Percentiles rank a stretch among this genome's conserved stretches.
These are phyloP conservation scores for Corrigiola litoralis DNA, from an alignment of 179 eudicot genomes.

Conservation along the genomic window DNA sequence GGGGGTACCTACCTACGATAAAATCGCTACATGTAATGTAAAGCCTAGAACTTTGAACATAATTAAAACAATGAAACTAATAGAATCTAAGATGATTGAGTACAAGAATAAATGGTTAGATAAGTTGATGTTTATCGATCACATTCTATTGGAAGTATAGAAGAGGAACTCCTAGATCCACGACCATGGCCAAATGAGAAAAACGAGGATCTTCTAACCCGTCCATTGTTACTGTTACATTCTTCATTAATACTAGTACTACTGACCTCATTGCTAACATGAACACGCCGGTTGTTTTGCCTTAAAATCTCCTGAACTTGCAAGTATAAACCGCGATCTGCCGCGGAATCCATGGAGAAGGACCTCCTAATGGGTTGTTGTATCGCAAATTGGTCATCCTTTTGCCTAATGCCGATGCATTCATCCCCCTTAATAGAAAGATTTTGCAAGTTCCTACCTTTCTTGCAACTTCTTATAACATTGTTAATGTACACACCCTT, in stretches of 20 bases:
- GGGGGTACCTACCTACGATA: neutral
- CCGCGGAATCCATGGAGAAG: conserved; percentile 74
- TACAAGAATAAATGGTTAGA: neutral
- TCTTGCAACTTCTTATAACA: neutral
- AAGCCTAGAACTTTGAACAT: conserved; percentile 1
- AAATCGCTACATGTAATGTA: neutral
- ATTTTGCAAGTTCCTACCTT: conserved; percentile 31
- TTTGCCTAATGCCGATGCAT: conserved; percentile 37
- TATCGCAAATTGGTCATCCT: conserved; percentile 41
- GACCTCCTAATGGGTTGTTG: conserved; percentile 63
- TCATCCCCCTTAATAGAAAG: conserved; percentile 75
- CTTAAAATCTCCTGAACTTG: conserved; percentile 52
- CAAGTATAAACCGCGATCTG: conserved; percentile 40
- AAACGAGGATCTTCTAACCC: conserved; percentile 41
- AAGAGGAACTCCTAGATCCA: conserved; percentile 46
- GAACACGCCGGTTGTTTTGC: conserved; percentile 24
- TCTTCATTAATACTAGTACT: conserved; percentile 22
- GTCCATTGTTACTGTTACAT: conserved; percentile 31
- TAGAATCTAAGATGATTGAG: neutral
- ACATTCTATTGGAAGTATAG: conserved; percentile 48
- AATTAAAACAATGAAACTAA: conserved; percentile 10
- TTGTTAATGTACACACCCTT: neutral
- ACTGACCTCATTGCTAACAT: conserved; percentile 12
- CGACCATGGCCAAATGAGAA: conserved; percentile 59
- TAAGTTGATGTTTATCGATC: conserved; percentile 14